Conservation (phyloP, 805 yeast species). For the Alloascoidea africana region DNA sequence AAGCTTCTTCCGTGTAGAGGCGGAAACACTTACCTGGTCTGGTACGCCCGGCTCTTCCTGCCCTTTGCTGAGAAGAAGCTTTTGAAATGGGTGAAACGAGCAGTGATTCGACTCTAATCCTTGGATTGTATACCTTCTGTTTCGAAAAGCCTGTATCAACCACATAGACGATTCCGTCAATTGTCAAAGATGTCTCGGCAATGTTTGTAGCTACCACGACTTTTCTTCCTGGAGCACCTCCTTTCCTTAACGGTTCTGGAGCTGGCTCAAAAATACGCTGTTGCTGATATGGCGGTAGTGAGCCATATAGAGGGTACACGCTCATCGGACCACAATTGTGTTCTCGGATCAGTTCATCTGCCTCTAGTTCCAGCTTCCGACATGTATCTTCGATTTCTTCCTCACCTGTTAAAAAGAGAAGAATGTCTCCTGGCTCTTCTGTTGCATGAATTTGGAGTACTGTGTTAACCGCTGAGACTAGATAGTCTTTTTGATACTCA, state of each 20-base stretch:
- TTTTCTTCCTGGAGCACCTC: conserved; percentile 87
- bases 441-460: conserved; percentile 95
- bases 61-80: conserved; percentile 96
- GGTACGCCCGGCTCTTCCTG: conserved; percentile 99
- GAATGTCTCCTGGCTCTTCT: conserved; percentile 83
- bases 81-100: conserved; percentile 92
- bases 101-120: conserved; percentile 88
- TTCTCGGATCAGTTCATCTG: conserved; percentile 78
- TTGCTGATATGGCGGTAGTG: conserved; percentile 91
- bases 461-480: conserved; percentile 90
- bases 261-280: conserved; percentile 90
- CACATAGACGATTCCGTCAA: conserved; percentile 94
- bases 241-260: conserved; percentile 50
- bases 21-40: conserved; percentile 97
- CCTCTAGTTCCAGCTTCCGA: conserved; percentile 73
- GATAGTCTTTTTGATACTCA: conserved; percentile 86
- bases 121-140: conserved; percentile 92
- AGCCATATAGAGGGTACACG: conserved; percentile 91
- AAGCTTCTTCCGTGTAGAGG: conserved; percentile 92
- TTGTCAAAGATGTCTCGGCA: conserved; percentile 95
- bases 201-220: conserved; percentile 87
- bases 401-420: conserved; percentile 86
- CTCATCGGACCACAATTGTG: conserved; percentile 78
- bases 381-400: conserved; percentile 98
- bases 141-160: conserved; percentile 96